Evolutionary conservation across 768 basidiomycete genomes (phyloP), one percentile per base, ranked within the genome.

Genomic region (Collybia nuda): DNA sequence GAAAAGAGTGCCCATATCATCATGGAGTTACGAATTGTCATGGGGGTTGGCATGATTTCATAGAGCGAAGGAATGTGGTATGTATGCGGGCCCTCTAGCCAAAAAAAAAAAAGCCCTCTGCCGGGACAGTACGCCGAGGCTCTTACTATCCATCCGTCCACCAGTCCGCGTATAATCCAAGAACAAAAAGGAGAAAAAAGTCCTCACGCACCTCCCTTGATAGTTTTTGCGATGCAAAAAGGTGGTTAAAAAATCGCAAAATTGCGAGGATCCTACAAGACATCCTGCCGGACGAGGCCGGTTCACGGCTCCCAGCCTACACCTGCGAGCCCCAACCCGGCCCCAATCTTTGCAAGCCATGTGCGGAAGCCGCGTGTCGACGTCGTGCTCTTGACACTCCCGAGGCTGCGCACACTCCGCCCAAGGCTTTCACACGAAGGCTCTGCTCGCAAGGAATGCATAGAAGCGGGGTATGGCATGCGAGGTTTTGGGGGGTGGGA

Each of bases 381-480:
- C 6, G 68, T 63, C 15, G 67, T 67, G 57, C 76, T 77, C 57
- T 70, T 72, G 40, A 73, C 62, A 49, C 75, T 76, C 47, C 69
- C 71, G 26, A 75, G 57, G 51, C 77, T 76, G 40, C 70, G 67
- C 42, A 74, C 68, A 48, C 77, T 78, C 53, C 71, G 63, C n/a
- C 68, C 67, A 57, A 78, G 74, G 57, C 75, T 78, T 60, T 81
- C 79, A 45, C 73, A 62, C 2, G 77, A 77, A 5, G 77, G 70
- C 11, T 68, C 68, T 19, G 59, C 62, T 32, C 70, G 68, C 47
- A 76, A 61, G 11, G 64, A 40, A 11, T 44, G 47, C 32, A 51
- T 52, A 6, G 64, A 56, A 36, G 18, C 32, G 40, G 49, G 15
- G 28, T 42, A 24, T 22, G 21, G 32, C 32, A 14, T 11, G 12